Conservation (phyloP, 805 yeast species). For the Wickerhamomyces bovis region DNA sequence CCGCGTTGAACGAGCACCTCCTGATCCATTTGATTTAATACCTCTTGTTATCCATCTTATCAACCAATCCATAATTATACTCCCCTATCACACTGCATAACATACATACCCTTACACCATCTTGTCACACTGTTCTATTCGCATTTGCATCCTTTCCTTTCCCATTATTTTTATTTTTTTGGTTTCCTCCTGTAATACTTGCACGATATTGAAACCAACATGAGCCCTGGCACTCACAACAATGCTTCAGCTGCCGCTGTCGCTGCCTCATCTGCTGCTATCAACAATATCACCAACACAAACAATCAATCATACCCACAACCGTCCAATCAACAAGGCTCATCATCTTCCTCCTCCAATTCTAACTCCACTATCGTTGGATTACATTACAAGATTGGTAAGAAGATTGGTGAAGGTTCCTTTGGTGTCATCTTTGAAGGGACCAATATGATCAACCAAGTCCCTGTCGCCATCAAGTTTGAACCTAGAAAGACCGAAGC, state of each 20-base stretch:
- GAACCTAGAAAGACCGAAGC: constrained; percentile 80
- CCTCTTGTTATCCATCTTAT: no score
- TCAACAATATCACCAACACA: constrained; percentile 23
- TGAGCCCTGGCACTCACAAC: not conserved
- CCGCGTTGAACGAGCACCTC: not conserved
- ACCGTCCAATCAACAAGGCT: constrained; percentile 4
- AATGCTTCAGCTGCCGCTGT: constrained; percentile 23
- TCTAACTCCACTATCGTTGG: constrained; percentile 34
- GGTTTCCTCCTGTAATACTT: not conserved
- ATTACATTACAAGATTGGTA: constrained; percentile 69
- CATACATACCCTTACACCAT: not conserved
- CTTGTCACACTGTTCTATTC: no score
- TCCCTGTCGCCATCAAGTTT: constrained; percentile 69
- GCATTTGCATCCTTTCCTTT: not conserved
- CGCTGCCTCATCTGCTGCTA: constrained; percentile 25
- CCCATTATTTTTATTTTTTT: not conserved
- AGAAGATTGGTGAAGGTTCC: constrained; percentile 83
- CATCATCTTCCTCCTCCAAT: constrained; percentile 1
- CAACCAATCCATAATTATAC: no score
- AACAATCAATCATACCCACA: constrained; percentile 1
- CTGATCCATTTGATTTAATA: not conserved
- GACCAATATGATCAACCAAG: constrained; percentile 57
- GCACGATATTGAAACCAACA: not conserved
- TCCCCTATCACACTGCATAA: no score
- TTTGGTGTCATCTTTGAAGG: constrained; percentile 85